A percentile compares a stretch with the other conserved stretches of the same genome.
phyloP scores from a whole-genome alignment of 371 early-diverging fungal genomes.

The Encephalitozoon intestinalis region DNA sequence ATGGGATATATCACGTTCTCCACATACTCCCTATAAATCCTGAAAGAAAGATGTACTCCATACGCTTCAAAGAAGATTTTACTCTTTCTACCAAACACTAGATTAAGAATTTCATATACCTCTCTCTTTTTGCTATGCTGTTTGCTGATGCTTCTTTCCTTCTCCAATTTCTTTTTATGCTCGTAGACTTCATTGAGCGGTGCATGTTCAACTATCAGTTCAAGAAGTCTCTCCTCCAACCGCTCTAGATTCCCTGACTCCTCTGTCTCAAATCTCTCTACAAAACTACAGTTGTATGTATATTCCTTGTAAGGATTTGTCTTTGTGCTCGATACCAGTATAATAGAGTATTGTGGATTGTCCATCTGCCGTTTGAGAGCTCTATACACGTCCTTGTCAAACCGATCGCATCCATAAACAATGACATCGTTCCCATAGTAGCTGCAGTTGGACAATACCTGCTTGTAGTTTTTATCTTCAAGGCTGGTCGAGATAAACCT shows the following conservation, averaged over 20 bases:
- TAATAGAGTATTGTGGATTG: neutral
- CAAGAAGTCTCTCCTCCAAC: conserved; percentile 2
- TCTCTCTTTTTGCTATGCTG: neutral
- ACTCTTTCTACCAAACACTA: neutral
- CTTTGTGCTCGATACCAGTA: neutral
- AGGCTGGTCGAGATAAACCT: neutral
- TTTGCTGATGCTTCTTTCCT: neutral
- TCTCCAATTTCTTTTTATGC: conserved; percentile 6
- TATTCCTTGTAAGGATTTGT: neutral
- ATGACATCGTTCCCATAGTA: conserved; percentile 13
- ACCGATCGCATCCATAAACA: conserved; percentile 11
- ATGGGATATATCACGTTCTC: neutral
- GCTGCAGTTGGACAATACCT: neutral
- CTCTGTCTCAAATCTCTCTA: neutral
- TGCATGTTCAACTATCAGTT: neutral
- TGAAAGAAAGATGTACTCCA: conserved; percentile 18
- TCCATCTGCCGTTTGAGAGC: conserved; percentile 16
- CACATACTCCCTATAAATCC: conserved; percentile 10
- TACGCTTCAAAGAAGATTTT: neutral
- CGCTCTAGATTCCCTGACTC: neutral
- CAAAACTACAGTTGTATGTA: neutral
- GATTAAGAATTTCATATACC: neutral
- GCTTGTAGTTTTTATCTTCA: neutral
- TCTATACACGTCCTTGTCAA: conserved; percentile 13
- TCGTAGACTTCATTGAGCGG: neutral